A percentile compares a stretch with the other conserved stretches of the same genome.
Evolutionary conservation across 1,284 basidiomycete species (phyloP).

Genomic region (Ustilago nuda): DNA sequence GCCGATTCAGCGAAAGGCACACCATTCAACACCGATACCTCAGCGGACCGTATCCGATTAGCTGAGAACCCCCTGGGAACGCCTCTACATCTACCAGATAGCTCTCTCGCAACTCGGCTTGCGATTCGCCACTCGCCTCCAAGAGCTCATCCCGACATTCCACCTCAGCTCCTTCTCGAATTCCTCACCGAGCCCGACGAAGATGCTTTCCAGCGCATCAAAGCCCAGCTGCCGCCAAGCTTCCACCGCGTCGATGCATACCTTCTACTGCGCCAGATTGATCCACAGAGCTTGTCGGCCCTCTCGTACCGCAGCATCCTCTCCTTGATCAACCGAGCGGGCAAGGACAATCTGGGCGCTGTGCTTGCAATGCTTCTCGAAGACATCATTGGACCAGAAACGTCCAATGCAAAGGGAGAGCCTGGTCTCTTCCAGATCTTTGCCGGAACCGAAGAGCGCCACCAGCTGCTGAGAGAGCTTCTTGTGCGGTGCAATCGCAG

Average conservation of each 20-base stretch:
- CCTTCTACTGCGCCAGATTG: constrained; percentile 28
- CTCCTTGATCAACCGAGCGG: constrained; percentile 23
- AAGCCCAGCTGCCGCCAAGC: constrained; percentile 14
- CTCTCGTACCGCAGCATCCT: constrained; percentile 26
- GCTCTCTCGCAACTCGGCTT: not conserved
- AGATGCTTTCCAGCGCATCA: constrained; percentile 9
- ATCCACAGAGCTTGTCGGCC: constrained; percentile 27
- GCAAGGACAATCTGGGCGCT: constrained; percentile 18
- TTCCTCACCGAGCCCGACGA: constrained; percentile 24
- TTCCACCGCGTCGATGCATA: constrained; percentile 40
- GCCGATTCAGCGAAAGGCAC: not conserved
- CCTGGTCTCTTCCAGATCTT: constrained; percentile 34
- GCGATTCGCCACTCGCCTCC: not conserved
- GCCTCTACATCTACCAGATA: constrained; percentile 9
- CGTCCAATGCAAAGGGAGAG: constrained; percentile 12
- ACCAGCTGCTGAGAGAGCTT: constrained; percentile 35
- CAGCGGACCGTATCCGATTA: not conserved
- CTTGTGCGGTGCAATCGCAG: constrained; percentile 23
- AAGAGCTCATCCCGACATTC: constrained; percentile 3
- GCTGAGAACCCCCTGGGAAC: not conserved
- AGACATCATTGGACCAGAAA: constrained; percentile 35
- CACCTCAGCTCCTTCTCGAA: constrained; percentile 18
- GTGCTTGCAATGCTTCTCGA: constrained; percentile 33
- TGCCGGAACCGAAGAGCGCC: constrained; percentile 34
- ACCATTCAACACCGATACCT: not conserved